phyloP scores from a whole-genome alignment of 2,329 filamentous ascomycete genomes.

The Nemania sp. region DNA sequence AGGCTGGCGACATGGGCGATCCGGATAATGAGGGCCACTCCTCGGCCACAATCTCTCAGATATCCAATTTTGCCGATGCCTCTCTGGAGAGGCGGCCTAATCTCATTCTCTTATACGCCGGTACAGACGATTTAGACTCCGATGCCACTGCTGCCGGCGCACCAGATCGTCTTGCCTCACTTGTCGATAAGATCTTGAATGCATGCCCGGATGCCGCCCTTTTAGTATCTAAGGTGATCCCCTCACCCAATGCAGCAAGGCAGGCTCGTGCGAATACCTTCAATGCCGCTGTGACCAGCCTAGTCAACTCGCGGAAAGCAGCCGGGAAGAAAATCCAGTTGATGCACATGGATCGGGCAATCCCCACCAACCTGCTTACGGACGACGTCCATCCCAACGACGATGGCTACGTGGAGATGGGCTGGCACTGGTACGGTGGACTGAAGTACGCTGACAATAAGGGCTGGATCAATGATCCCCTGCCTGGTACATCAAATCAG shows the following conservation, averaged over 20 bases:
- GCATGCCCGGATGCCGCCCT: not conserved
- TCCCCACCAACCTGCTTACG: not conserved
- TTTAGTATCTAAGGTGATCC: constrained; percentile 4
- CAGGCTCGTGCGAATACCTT: constrained; percentile 1
- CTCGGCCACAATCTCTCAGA: not conserved
- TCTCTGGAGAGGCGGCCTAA: not conserved
- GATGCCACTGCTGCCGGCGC: not conserved
- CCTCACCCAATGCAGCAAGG: not conserved
- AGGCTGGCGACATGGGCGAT: not conserved
- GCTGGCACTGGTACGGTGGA: not conserved
- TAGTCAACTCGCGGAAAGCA: not conserved
- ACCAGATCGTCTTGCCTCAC: not conserved
- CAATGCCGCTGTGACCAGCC: not conserved
- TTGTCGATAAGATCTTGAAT: not conserved
- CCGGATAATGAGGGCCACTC: constrained; percentile 6
- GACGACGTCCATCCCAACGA: constrained; percentile 11
- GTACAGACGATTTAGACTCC: constrained; percentile 2
- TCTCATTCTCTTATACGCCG: constrained; percentile 5
- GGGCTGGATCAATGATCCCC: not conserved
- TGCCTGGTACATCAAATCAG: not conserved
- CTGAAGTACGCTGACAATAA: not conserved
- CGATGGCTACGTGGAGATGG: constrained; percentile 11
- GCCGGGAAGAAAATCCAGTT: not conserved
- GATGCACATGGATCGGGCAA: not conserved
- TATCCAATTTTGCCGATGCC: not conserved